Percentiles rank a stretch among this genome's conserved stretches.
These are phyloP conservation scores for Ceratopteris richardii DNA, from an alignment of 75 land plant genomes.

Conservation along the genomic window DNA sequence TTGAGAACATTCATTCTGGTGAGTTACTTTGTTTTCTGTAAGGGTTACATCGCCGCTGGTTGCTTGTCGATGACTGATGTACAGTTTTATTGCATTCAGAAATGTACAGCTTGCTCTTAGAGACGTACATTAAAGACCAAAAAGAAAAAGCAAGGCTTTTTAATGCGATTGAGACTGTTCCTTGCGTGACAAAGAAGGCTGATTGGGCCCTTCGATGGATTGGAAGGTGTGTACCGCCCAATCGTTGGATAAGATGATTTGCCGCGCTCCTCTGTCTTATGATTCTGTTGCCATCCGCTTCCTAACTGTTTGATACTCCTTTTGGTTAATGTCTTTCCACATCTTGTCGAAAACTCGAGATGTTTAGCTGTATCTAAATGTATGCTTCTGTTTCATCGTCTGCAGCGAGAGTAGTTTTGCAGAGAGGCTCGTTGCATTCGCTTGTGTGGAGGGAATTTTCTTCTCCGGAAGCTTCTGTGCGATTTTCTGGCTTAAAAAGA, in stretches of 20 bases:
- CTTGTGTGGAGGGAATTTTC: conserved; percentile 89
- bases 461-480: conserved; percentile 63
- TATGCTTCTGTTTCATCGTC: neutral
- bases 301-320: too few species aligned
- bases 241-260: neutral
- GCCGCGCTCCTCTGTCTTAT: too few species aligned
- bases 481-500: conserved; percentile 82
- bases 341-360: too few species aligned
- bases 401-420: conserved; percentile 52
- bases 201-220: conserved; percentile 91
- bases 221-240: conserved; percentile 21
- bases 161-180: conserved; percentile 71
- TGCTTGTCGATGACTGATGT: too few species aligned
- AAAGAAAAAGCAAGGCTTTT: conserved; percentile 57
- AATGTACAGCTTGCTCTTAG: conserved; percentile 75
- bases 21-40: neutral
- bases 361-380: too few species aligned
- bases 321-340: too few species aligned
- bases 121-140: conserved; percentile 66
- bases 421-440: conserved; percentile 72
- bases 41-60: too few species aligned
- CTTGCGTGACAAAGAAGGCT: conserved; percentile 62
- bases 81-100: conserved; percentile 20
- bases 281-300: too few species aligned
- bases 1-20: conserved; percentile 87